Evolutionary conservation across 2,329 filamentous ascomycete species (phyloP), one percentile per base, ranked within the genome.

Genomic region (Monilinia fructigena): DNA sequence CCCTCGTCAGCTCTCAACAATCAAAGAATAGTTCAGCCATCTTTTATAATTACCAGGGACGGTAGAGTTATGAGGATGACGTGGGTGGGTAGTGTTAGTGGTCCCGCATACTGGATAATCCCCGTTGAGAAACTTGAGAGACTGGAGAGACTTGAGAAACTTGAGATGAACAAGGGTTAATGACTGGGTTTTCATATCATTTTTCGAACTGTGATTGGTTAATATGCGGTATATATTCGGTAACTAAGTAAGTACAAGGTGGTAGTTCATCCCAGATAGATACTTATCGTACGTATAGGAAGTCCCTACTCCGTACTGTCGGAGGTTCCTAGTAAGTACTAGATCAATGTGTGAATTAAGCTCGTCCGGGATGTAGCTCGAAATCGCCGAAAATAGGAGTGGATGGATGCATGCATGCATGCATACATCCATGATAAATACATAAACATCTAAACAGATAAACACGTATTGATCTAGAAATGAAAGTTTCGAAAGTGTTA

Each of bases 211-310:
- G 7, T 50, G 20, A 60, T 61, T 61, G 47, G 58, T 26, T 50
- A 8, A 11, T 18, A 38, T 0, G 20, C 58, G 58, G 58, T 50
- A 12, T 50, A 61, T 50, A 26, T n/a, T 61, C 58, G 58, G 58
- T 35, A 3, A 26, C 20, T 35, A 35, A 35, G 28, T 35, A 35
- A 35, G 28, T 14, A 23, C 31, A 4, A 1, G 6, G 31, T 31
- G 6, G 31, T 35, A 35, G 6, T 48, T 48, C 10, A 11, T 35
- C 56, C 56, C 28, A 35, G 31, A 23, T 47, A 35, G 31, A 23
- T 47, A 50, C n/a, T 50, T 5, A 35, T 28, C n/a, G n/a, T n/a
- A 38, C 11, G 23, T 8, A 23, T 5, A 35, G 31, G 5, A 35
- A 35, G 31, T 35, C 6, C 7, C 31, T 35, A 35, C 31, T 35